Base-by-base conservation (phyloP, 345 rosid genomes). In the Clausena lansium region DNA sequence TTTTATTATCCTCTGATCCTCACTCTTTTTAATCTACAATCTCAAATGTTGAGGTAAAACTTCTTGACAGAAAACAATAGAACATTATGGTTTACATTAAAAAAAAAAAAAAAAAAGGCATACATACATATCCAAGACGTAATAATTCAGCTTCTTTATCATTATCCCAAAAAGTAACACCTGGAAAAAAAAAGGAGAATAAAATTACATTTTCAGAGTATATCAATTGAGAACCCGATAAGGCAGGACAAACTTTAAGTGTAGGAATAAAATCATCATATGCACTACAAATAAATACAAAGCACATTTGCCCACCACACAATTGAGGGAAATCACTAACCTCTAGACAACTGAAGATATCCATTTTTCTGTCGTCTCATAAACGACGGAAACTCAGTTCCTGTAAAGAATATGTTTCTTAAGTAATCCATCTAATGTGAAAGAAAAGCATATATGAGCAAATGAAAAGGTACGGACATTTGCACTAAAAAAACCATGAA, bases 91-190 rank as follows among this genome's bases (percentile, higher is more conserved):
- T 50, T 54, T 50, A 45, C n/a, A n/a, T n/a, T n/a, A n/a, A n/a
- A 36, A 45, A 45, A 45, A 45, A 32, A 39, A 22, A 73, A 60
- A 24, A 39, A 73, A 68, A 79, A 28, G 20, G 57, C 33, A 66
- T 78, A 83, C 98, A 85, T 91, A 95, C 98, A 88, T 81, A 85
- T 76, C 98, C 98, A 84, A 95, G 65, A 25, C 98, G 97, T 81
- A 95, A 88, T 52, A 38, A 71, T 85, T 84, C 93, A 70, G 97
- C 95, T 79, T 95, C 98, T 88, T 86, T 88, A 78, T 93, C 97
- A 79, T 94, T 83, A 7, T 85, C 81, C 97, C 93, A 89, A 77
- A 57, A 83, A 30, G 89, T 74, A 71, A 87, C 82, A 82, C 90
- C 98, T 95, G 91, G 83, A 83, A 82, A 64, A 27, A 85, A 54